Base-by-base conservation (phyloP, 2,329 filamentous ascomycete species). In the Ophiocordyceps sinensis region DNA sequence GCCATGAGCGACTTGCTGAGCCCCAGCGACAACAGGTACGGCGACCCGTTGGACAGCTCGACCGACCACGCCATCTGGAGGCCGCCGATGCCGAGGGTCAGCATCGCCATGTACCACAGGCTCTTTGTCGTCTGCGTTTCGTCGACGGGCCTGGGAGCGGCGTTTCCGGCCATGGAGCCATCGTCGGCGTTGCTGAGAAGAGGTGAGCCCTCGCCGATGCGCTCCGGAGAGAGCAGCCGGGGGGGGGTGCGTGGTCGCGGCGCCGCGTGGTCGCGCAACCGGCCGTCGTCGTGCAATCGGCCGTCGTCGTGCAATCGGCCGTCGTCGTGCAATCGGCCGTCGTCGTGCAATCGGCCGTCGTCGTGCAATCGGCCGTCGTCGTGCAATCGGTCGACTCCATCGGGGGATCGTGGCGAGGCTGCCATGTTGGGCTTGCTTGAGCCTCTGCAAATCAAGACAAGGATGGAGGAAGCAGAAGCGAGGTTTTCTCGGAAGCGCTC, bases 21-120 rank as follows among this genome's bases (percentile, higher is more conserved):
- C 11, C 85, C 85, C 28, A 91, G 73, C 1, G 84, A 87, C 34
- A 89, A 66, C 34, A 91, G 66, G 54, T 83, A 91, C 6, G 85
- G 84, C 41, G 89, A 94, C 51, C 88, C 88, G 65, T 94, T 89
- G 41, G 87, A 94, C 35, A 94, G 70, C 61, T 96, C 89, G 35
- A 94, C 87, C 1, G 88, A 88, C 89, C 89, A 96, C 26, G 89
- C 87, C 50, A 96, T 83, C 63, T 96, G 89, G 46, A 96, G 67
- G 21, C 85, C 89, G 45, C 85, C 85, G 50, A 94, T 84, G 55
- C 84, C 79, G 46, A 95, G 69, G 7, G 89, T 94, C 60, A 96
- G 66, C 46, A 94, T 66, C 49, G 93, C 75, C 52, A 96, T 68
- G 60, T 94, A 94, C 78, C 81, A 86, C 37, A 79, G 67, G 59